A percentile compares a stretch with the other conserved stretches of the same genome.
Conservation (phyloP, 1,284 basidiomycete genomes). For the Cystobasidium slooffiae region DNA sequence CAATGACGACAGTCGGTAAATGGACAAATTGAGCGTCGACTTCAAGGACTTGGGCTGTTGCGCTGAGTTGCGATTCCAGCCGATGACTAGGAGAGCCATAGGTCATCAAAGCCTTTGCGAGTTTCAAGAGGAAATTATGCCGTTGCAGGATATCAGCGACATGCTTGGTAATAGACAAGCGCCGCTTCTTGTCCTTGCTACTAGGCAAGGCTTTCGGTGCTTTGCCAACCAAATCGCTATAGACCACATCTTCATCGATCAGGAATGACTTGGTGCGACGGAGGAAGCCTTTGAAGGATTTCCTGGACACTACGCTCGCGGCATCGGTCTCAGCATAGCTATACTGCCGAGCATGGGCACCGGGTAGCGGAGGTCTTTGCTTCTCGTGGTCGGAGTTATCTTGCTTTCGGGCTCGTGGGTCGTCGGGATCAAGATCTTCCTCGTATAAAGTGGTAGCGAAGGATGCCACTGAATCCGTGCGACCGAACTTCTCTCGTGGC, state of each 20-base stretch:
- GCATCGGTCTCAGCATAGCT: constrained; percentile 19
- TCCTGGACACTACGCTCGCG: constrained; percentile 2
- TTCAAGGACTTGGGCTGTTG: constrained; percentile 78
- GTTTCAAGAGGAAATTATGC: constrained; percentile 75
- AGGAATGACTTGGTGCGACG: constrained; percentile 37
- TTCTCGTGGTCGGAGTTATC: constrained; percentile 1
- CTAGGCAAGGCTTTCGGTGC: constrained; percentile 4
- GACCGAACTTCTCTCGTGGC: constrained; percentile 11
- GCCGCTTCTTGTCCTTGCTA: constrained; percentile 41
- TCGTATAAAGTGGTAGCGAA: constrained; percentile 13
- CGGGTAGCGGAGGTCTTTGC: constrained; percentile 13
- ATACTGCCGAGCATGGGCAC: neutral
- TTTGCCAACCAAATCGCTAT: constrained; percentile 30
- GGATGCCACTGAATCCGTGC: constrained; percentile 27
- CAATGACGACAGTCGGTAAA: constrained; percentile 49
- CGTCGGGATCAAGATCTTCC: constrained; percentile 28
- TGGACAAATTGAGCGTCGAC: constrained; percentile 77
- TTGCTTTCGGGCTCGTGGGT: neutral
- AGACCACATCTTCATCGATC: constrained; percentile 36
- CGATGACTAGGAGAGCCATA: constrained; percentile 86
- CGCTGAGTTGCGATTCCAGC: constrained; percentile 76
- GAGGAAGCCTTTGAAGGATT: constrained; percentile 26
- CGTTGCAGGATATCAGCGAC: constrained; percentile 65
- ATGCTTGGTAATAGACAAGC: constrained; percentile 44
- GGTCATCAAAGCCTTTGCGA: constrained; percentile 76